phyloP scores from a whole-genome alignment of 1,284 basidiomycete genomes.

The Heliocybe sulcata region DNA sequence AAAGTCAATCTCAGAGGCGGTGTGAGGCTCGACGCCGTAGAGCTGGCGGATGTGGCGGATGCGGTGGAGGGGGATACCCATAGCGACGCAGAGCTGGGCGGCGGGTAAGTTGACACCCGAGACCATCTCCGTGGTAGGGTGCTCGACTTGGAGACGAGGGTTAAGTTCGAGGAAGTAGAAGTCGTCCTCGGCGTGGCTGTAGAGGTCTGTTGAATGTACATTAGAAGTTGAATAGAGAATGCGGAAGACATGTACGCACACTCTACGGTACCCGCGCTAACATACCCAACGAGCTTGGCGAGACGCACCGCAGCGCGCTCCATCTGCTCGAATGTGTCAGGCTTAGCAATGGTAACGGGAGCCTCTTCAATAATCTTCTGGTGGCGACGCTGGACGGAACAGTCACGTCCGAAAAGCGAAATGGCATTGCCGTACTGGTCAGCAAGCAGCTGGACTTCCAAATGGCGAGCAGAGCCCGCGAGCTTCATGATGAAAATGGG shows the following conservation, averaged over 20 bases:
- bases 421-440: conserved; percentile 99
- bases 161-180: conserved; percentile 99
- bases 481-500: conserved; percentile 99
- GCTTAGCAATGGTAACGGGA: conserved; percentile 94
- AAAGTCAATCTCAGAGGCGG: conserved; percentile 91
- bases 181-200: conserved; percentile 88
- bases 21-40: conserved; percentile 90
- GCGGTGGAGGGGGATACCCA: conserved; percentile 96
- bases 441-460: conserved; percentile 97
- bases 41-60: conserved; percentile 96
- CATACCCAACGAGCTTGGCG: conserved; percentile 98
- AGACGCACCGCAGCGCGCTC: conserved; percentile 97
- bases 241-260: conserved; percentile 42
- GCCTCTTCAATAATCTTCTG: conserved; percentile 99
- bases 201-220: conserved; percentile 60
- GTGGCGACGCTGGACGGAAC: conserved; percentile 98
- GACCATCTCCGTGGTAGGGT: conserved; percentile 99
- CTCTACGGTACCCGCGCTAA: conserved; percentile 98
- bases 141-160: conserved; percentile 99
- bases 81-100: conserved; percentile 95
- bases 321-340: conserved; percentile 92
- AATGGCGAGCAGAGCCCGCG: conserved; percentile 92
- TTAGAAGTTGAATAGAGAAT: not conserved
- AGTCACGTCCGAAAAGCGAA: conserved; percentile 98
- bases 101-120: conserved; percentile 97